These are phyloP conservation scores for Fusarium ambrosium DNA, from an alignment of 2,329 filamentous ascomycete species.

Conservation along the genomic window DNA sequence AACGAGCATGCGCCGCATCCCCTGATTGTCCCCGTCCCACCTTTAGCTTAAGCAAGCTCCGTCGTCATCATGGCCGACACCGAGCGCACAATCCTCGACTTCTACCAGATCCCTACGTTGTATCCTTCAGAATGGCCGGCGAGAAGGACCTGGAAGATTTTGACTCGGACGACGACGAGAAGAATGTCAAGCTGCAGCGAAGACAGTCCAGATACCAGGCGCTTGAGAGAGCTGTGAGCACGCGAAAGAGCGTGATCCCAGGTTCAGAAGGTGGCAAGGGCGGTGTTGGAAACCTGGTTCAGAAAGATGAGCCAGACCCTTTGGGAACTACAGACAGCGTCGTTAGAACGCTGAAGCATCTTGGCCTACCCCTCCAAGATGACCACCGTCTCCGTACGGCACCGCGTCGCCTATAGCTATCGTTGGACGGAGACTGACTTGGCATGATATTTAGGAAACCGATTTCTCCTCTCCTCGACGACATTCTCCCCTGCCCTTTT, in stretches of 20 bases:
- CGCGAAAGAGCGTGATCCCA: slow-evolving; percentile 74
- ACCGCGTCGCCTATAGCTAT: slow-evolving; percentile 12
- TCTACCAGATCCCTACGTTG: slow-evolving; percentile 86
- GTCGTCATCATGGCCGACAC: slow-evolving; percentile 72
- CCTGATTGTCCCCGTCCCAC: slow-evolving; percentile 28
- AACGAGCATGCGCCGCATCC: slow-evolving; percentile 36
- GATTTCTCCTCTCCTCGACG: slow-evolving; percentile 94
- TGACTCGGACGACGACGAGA: slow-evolving; percentile 68
- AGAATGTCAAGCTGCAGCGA: slow-evolving; percentile 62
- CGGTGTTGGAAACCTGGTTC: slow-evolving; percentile 82
- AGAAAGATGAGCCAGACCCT: slow-evolving; percentile 93
- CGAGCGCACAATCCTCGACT: slow-evolving; percentile 83
- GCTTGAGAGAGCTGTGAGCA: slow-evolving; percentile 80
- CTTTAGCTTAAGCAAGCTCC: slow-evolving; percentile 12
- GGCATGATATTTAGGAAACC: slow-evolving; percentile 72
- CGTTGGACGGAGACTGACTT: slow-evolving; percentile 32
- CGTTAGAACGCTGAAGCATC: slow-evolving; percentile 80
- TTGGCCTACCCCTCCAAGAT: slow-evolving; percentile 86
- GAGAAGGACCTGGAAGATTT: slow-evolving; percentile 80
- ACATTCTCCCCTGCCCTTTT: slow-evolving; percentile 94
- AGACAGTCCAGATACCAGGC: slow-evolving; percentile 87
- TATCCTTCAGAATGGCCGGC: slow-evolving; percentile 89
- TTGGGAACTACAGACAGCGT: slow-evolving; percentile 91
- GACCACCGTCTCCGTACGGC: slow-evolving; percentile 80
- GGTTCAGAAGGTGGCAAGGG: slow-evolving; percentile 76